Evolutionary conservation across 1,139 yeast genomes (phyloP).

Genomic region (Lodderomyces jiufengensis): DNA sequence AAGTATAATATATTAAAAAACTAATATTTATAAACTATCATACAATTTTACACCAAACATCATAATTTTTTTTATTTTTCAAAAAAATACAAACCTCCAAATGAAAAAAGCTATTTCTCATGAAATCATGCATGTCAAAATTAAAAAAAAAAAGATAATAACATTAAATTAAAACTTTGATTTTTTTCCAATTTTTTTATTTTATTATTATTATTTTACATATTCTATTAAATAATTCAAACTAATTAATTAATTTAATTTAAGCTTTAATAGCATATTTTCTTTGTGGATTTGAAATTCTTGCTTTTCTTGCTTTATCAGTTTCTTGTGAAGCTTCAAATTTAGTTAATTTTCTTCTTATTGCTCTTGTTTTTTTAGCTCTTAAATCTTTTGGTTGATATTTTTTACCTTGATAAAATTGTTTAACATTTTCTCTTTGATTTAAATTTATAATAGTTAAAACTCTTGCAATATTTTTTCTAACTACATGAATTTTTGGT

Average conservation of each 20-base stretch:
- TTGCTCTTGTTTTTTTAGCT: constrained; percentile 99
- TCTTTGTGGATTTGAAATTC: constrained; percentile 97
- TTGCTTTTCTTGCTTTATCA: constrained; percentile 87
- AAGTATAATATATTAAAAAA: constrained; percentile 4
- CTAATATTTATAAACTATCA: background rate
- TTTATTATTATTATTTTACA: background rate
- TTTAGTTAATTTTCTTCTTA: constrained; percentile 94
- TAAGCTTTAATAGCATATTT: constrained; percentile 98
- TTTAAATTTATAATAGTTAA: constrained; percentile 95
- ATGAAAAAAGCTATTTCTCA: no score
- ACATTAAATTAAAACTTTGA: background rate
- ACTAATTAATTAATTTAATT: constrained; percentile 19
- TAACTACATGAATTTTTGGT: constrained; percentile 93
- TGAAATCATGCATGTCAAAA: constrained; percentile 1
- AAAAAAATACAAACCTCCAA: no score
- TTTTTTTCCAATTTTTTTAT: background rate
- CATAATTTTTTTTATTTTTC: constrained; percentile 3
- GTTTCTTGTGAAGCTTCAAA: constrained; percentile 80
- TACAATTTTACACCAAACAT: constrained; percentile 1
- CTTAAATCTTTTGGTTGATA: constrained; percentile 98
- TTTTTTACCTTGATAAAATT: constrained; percentile 94
- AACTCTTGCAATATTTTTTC: constrained; percentile 98
- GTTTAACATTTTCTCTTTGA: constrained; percentile 95
- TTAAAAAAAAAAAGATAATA: background rate
- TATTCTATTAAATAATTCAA: background rate